Evolutionary conservation across 257 asterid genomes (phyloP).

Genomic region (Striga asiatica): DNA sequence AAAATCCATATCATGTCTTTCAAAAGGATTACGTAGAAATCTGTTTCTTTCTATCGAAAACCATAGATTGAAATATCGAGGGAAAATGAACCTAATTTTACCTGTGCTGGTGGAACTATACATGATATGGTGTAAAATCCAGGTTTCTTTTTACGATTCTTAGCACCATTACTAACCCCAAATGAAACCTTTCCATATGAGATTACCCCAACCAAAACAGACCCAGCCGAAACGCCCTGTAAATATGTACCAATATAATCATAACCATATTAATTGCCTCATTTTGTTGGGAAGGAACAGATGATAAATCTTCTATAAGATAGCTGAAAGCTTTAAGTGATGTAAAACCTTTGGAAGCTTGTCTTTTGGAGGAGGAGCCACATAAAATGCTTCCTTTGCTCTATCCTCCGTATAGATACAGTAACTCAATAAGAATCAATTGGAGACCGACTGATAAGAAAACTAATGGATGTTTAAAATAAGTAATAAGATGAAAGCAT

Average conservation of each 20-base stretch:
- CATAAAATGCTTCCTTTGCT: slow-evolving; percentile 76
- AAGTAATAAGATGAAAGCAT: slow-evolving; percentile 11
- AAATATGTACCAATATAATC: slow-evolving; percentile 18
- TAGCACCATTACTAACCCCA: slow-evolving; percentile 41
- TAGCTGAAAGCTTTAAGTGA: slow-evolving; percentile 10
- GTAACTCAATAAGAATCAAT: slow-evolving; percentile 14
- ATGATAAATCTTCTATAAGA: slow-evolving; percentile 7
- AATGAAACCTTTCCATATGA: slow-evolving; percentile 70
- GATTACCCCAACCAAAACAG: slow-evolving; percentile 72
- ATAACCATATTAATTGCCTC: slow-evolving; percentile 6
- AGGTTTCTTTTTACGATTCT: slow-evolving; percentile 58
- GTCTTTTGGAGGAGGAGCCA: slow-evolving; percentile 82
- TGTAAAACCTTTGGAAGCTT: slow-evolving; percentile 82
- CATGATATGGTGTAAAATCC: slow-evolving; percentile 58
- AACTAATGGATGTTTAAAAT: slow-evolving; percentile 8
- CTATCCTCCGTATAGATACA: slow-evolving; percentile 28
- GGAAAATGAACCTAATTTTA: slow-evolving; percentile 19
- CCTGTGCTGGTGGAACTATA: slow-evolving; percentile 79
- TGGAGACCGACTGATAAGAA: slow-evolving; percentile 3
- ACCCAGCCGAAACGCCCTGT: slow-evolving; percentile 74
- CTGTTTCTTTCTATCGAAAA: neutral
- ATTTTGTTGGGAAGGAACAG: slow-evolving; percentile 3
- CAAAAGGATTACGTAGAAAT: neutral
- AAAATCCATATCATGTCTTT: slow-evolving; percentile 3
- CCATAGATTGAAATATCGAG: slow-evolving; percentile 12